phyloP scores from a whole-genome alignment of 306 rosid species.

The Coriaria nepalensis region DNA sequence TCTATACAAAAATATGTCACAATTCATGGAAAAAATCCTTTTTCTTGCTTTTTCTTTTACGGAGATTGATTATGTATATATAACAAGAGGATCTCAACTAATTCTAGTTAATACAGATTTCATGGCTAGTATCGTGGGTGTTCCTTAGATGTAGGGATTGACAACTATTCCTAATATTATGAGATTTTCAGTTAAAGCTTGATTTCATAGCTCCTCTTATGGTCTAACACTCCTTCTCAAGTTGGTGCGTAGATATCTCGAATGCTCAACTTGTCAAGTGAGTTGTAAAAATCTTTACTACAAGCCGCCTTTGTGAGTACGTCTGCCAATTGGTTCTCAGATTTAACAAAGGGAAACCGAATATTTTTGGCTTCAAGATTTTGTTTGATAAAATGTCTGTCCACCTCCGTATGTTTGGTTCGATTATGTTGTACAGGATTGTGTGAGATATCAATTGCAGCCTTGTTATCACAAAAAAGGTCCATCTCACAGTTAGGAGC shows the following conservation, averaged over 20 bases:
- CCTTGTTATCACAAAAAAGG: not conserved
- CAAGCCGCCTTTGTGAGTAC: not conserved
- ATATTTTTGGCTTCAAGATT: not conserved
- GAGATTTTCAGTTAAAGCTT: too few species aligned
- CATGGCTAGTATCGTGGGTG: too few species aligned
- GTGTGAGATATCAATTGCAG: not conserved
- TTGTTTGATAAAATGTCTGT: too few species aligned
- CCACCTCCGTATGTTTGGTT: not conserved
- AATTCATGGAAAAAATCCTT: too few species aligned
- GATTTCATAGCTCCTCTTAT: too few species aligned
- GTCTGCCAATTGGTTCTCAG: not conserved
- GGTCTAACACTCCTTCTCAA: not conserved
- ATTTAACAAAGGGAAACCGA: not conserved
- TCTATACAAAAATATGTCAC: not conserved
- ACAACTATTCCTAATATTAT: too few species aligned
- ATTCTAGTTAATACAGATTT: too few species aligned
- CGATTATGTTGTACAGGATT: constrained; percentile 1
- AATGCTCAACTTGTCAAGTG: not conserved
- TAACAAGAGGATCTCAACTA: too few species aligned
- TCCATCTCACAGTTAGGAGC: not conserved
- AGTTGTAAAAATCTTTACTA: not conserved
- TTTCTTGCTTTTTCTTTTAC: too few species aligned
- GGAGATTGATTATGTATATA: too few species aligned
- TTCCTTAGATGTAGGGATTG: too few species aligned
- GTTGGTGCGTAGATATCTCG: not conserved